Base-by-base conservation (phyloP, 1,284 basidiomycete species). In the Moesziomyces aphidis region DNA sequence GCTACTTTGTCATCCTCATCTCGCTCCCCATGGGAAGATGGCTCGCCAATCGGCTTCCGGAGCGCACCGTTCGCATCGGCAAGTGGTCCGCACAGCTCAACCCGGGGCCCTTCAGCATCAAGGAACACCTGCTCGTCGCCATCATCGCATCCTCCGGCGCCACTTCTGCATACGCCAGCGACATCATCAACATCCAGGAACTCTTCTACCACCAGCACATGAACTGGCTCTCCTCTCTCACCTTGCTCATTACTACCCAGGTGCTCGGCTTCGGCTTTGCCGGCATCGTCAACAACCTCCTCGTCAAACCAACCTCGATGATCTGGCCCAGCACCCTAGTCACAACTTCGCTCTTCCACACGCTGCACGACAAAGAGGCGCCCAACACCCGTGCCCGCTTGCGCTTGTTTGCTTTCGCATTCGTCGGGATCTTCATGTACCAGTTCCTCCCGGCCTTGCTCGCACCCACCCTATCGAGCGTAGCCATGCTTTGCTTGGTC, bases 1-100 rank as follows among this genome's bases (percentile, higher is more conserved):
- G 83, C 23, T 89, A 88, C 83, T 88, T 89, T 80, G 87, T 89
- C 68, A 87, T 89, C 52, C 83, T 89, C 22, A 73, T 86, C 46
- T 81, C 83, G 19, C 86, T 87, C 31, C 87, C 87, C 1, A 77
- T 88, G 5, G 87, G 87, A 0, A 83, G 82, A 45, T 85, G 80
- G 69, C 74, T 86, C 1, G 85, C 86, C 1, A 80, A 85, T 26
- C 62, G 67, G 0, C 48, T 83, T 11, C 81, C 83, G 2, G 73
- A 77, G 28, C 44, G 83, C 6, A 71, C 85, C 10, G 56, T 86
- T 17, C 81, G 83, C 7, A 3, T 83, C 17, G 58, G 73, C 50
- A 76, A 75, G 24, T 77, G 58, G 63, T 65, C 61, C 11, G 74
- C 86, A 28, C 77, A 86, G 31, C 76, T 88, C 46, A 88, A 88